phyloP scores from a whole-genome alignment of 2,329 filamentous ascomycete genomes.

The Arthrobotrys sinensis region DNA sequence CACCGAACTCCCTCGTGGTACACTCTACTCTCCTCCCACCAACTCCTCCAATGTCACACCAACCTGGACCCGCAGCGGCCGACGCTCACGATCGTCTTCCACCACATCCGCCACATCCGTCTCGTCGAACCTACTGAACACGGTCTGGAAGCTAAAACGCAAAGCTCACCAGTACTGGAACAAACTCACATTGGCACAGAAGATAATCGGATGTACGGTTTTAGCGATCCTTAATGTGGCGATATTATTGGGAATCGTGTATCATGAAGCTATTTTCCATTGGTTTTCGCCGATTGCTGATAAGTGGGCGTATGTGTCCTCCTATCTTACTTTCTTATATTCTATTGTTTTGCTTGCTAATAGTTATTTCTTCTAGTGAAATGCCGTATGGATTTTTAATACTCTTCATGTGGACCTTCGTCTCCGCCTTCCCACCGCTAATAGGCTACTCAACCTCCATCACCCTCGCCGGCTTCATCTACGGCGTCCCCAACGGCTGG shows the following conservation, averaged over 20 bases:
- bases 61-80: constrained; percentile 58
- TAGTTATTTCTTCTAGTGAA: constrained; percentile 65
- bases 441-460: constrained; percentile 87
- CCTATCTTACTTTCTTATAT: neutral
- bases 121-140: constrained; percentile 41
- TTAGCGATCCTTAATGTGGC: constrained; percentile 49
- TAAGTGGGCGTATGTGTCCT: constrained; percentile 60
- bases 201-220: constrained; percentile 59
- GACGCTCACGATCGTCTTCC: constrained; percentile 36
- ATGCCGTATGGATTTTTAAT: constrained; percentile 80
- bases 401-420: constrained; percentile 81
- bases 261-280: constrained; percentile 64
- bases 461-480: constrained; percentile 79
- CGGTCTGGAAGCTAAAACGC: constrained; percentile 59
- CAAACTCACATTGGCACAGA: constrained; percentile 62
- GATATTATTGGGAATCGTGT: constrained; percentile 62
- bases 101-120: constrained; percentile 45
- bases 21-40: constrained; percentile 63
- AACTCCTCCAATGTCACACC: constrained; percentile 56
- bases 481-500: constrained; percentile 82
- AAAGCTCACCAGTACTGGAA: constrained; percentile 62
- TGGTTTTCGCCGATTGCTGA: constrained; percentile 63
- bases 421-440: constrained; percentile 86
- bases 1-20: constrained; percentile 53
- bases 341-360: constrained; percentile 18